These are phyloP conservation scores for Kokia cookei DNA, from an alignment of 441 rosid genomes.

Conservation along the genomic window DNA sequence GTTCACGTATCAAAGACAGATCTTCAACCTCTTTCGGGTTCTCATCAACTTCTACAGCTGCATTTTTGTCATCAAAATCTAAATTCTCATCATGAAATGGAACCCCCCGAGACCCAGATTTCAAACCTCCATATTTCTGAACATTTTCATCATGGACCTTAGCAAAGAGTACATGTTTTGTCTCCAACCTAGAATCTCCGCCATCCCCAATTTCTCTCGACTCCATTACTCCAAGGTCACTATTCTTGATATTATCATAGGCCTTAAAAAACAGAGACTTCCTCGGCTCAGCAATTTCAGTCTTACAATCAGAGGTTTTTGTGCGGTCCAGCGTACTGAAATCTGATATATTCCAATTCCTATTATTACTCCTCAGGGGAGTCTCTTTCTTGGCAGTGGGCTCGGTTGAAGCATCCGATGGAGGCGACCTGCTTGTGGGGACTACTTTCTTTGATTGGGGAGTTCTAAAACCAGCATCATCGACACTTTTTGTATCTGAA, in stretches of 20 bases:
- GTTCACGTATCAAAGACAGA: slow-evolving; percentile 59
- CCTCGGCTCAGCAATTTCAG: slow-evolving; percentile 30
- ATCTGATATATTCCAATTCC: slow-evolving; percentile 29
- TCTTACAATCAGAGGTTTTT: slow-evolving; percentile 33
- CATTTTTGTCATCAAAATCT: slow-evolving; percentile 21
- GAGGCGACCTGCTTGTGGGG: slow-evolving; percentile 54
- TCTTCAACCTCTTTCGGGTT: slow-evolving; percentile 60
- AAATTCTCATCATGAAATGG: slow-evolving; percentile 46
- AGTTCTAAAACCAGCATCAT: slow-evolving; percentile 34
- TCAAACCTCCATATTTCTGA: slow-evolving; percentile 40
- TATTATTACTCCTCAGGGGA: slow-evolving; percentile 36
- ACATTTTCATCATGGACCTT: slow-evolving; percentile 27
- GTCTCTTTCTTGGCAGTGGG: slow-evolving; percentile 55
- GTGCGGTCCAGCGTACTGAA: slow-evolving; percentile 32
- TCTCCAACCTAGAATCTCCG: slow-evolving; percentile 32
- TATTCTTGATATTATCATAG: slow-evolving; percentile 23
- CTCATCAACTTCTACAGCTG: slow-evolving; percentile 38
- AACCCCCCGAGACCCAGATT: slow-evolving; percentile 66
- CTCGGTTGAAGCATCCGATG: slow-evolving; percentile 37
- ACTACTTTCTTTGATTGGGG: slow-evolving; percentile 44
- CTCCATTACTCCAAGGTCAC: slow-evolving; percentile 19
- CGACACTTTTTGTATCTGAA: slow-evolving; percentile 35
- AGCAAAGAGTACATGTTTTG: slow-evolving; percentile 50
- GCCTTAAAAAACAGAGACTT: slow-evolving; percentile 25
- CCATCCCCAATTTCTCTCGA: slow-evolving; percentile 21